Conservation (phyloP, 768 basidiomycete species). For the Chalciporus pseudorubinellus region DNA sequence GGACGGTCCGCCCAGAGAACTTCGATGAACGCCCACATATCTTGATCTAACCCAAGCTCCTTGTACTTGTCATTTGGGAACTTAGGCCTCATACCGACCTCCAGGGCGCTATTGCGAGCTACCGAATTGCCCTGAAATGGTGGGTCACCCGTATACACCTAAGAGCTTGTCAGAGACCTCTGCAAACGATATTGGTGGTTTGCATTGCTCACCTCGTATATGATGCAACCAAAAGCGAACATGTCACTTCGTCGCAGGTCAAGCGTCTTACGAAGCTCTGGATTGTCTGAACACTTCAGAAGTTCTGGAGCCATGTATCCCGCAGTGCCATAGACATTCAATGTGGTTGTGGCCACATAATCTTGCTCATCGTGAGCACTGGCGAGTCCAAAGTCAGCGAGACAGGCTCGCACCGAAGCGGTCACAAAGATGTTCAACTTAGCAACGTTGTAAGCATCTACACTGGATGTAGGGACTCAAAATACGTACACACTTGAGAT, state of each 20-base stretch:
- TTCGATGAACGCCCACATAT: conserved; percentile 31
- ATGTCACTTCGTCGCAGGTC: conserved; percentile 34
- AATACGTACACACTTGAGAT: conserved; percentile 40
- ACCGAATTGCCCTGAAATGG: conserved; percentile 22
- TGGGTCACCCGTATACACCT: conserved; percentile 30
- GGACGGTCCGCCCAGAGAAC: conserved; percentile 30
- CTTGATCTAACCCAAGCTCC: conserved; percentile 27
- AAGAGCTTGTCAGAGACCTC: not conserved
- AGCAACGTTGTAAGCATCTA: not conserved
- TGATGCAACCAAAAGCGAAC: conserved; percentile 34
- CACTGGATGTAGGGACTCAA: not conserved
- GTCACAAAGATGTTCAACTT: conserved; percentile 32
- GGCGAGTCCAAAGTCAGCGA: conserved; percentile 33
- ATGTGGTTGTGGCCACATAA: conserved; percentile 12
- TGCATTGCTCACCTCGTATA: conserved; percentile 31
- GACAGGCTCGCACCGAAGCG: conserved; percentile 25
- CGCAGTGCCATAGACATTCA: conserved; percentile 19
- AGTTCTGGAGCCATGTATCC: conserved; percentile 32
- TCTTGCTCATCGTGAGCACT: conserved; percentile 16
- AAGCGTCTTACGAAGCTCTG: conserved; percentile 9
- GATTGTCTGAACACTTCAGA: conserved; percentile 7
- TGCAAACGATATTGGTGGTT: not conserved
- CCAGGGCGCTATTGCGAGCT: conserved; percentile 15
- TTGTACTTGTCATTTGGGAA: conserved; percentile 15
- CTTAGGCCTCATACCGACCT: conserved; percentile 13